phyloP scores from a whole-genome alignment of 73 alveolate species.

The Diophrys appendiculata region DNA sequence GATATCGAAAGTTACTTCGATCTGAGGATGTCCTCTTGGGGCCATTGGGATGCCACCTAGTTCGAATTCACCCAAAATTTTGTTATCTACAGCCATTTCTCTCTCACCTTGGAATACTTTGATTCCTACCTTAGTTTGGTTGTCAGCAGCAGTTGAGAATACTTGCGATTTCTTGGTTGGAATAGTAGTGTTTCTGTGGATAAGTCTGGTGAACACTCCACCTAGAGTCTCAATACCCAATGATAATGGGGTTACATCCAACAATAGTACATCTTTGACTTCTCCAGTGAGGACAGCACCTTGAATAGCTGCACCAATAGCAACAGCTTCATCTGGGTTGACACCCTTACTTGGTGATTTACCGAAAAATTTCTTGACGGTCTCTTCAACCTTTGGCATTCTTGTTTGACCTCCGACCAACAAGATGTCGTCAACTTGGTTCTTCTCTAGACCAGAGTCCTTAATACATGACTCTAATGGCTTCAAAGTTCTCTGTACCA shows the following conservation, averaged over 20 bases:
- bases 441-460: constrained; percentile 89
- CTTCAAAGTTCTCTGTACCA: constrained; percentile 74
- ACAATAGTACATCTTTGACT: constrained; percentile 85
- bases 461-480: constrained; percentile 85
- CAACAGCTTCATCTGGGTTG: constrained; percentile 98
- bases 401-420: constrained; percentile 98
- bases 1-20: constrained; percentile 96
- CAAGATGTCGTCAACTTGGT: constrained; percentile 92
- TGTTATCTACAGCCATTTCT: constrained; percentile 94
- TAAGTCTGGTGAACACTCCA: constrained; percentile 94
- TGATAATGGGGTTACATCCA: constrained; percentile 98
- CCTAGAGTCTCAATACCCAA: constrained; percentile 96
- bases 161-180: constrained; percentile 97
- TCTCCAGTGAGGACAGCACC: constrained; percentile 96
- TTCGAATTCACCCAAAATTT: constrained; percentile 90
- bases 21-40: constrained; percentile 93
- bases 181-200: constrained; percentile 95
- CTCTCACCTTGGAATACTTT: constrained; percentile 98
- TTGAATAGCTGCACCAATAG: constrained; percentile 98
- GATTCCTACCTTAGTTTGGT: constrained; percentile 92
- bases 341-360: constrained; percentile 78
- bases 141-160: constrained; percentile 95
- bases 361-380: constrained; percentile 82
- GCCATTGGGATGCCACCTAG: constrained; percentile 94
- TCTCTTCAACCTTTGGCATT: constrained; percentile 94